Conservation (phyloP, 768 basidiomycete genomes). For the Megacollybia marginata region DNA sequence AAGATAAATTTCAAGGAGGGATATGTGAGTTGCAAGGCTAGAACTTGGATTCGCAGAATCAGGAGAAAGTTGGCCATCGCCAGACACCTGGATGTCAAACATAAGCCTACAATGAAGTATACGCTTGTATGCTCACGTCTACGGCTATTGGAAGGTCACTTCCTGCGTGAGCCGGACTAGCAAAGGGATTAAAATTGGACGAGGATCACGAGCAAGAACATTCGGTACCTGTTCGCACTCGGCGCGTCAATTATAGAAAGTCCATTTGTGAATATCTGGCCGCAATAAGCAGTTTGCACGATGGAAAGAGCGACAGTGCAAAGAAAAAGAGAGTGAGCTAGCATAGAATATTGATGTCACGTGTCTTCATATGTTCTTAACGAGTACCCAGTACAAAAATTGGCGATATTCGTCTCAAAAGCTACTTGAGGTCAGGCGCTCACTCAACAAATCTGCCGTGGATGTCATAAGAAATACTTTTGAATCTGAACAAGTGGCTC, state of each 20-base stretch:
- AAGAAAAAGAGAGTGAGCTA: slow-evolving; percentile 8
- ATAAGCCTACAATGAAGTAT: not conserved
- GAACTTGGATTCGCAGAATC: slow-evolving; percentile 27
- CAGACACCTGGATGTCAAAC: slow-evolving; percentile 27
- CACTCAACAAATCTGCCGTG: slow-evolving; percentile 73
- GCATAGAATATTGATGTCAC: slow-evolving; percentile 2
- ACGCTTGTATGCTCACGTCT: slow-evolving; percentile 17
- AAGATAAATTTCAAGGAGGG: slow-evolving; percentile 33
- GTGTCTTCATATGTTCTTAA: slow-evolving; percentile 51
- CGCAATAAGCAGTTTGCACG: slow-evolving; percentile 6
- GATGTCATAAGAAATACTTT: slow-evolving; percentile 70
- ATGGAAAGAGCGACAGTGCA: slow-evolving; percentile 1
- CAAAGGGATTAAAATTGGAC: slow-evolving; percentile 7
- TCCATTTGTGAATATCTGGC: slow-evolving; percentile 21
- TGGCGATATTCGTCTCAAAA: slow-evolving; percentile 82
- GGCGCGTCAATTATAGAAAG: slow-evolving; percentile 24
- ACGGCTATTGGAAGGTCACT: slow-evolving; percentile 24
- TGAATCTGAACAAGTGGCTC: slow-evolving; percentile 66
- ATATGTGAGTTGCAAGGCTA: slow-evolving; percentile 25
- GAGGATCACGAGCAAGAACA: not conserved
- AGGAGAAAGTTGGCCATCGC: slow-evolving; percentile 33
- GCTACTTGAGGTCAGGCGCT: slow-evolving; percentile 50
- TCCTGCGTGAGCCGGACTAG: slow-evolving; percentile 17
- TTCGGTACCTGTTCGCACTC: slow-evolving; percentile 11
- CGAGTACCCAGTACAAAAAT: slow-evolving; percentile 74